Conservation (phyloP, 2,329 filamentous ascomycete species). For the Microdochium nivale region DNA sequence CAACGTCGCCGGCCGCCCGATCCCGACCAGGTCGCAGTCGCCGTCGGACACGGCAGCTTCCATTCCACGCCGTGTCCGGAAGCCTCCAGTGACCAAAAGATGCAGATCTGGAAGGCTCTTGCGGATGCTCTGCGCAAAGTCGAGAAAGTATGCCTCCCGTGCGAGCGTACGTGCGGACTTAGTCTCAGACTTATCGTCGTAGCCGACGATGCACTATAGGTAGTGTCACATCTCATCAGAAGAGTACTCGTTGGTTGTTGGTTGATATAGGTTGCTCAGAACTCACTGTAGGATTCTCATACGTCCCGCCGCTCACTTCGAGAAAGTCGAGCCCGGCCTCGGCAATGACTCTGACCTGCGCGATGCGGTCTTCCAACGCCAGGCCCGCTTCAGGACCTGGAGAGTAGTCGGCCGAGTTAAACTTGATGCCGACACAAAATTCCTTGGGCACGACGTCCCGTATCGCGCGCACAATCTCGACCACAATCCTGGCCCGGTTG, state of each 20-base stretch:
- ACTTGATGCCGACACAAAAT: constrained; percentile 44
- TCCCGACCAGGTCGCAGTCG: constrained; percentile 4
- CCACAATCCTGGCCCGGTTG: constrained; percentile 37
- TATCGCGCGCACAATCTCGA: constrained; percentile 37
- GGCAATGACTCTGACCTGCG: constrained; percentile 37
- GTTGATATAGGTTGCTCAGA: neutral
- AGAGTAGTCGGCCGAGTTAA: constrained; percentile 44
- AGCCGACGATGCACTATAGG: neutral
- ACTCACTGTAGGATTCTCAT: constrained; percentile 40
- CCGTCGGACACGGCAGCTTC: constrained; percentile 4
- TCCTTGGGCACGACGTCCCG: constrained; percentile 24
- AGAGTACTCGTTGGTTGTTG: too few species aligned
- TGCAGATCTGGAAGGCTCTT: constrained; percentile 31
- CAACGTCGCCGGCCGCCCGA: constrained; percentile 3
- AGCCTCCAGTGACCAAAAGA: constrained; percentile 47
- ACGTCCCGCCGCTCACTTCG: constrained; percentile 55
- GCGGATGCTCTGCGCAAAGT: constrained; percentile 46
- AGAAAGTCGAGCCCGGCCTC: constrained; percentile 52
- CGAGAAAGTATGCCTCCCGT: constrained; percentile 59
- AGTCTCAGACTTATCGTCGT: neutral
- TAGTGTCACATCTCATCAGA: too few species aligned
- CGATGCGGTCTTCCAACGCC: constrained; percentile 30
- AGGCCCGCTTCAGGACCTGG: constrained; percentile 25
- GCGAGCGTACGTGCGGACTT: constrained; percentile 32
- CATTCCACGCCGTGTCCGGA: constrained; percentile 30